Conservation (phyloP, 2,329 filamentous ascomycete genomes). For the Macrophomina pseudophaseolina region DNA sequence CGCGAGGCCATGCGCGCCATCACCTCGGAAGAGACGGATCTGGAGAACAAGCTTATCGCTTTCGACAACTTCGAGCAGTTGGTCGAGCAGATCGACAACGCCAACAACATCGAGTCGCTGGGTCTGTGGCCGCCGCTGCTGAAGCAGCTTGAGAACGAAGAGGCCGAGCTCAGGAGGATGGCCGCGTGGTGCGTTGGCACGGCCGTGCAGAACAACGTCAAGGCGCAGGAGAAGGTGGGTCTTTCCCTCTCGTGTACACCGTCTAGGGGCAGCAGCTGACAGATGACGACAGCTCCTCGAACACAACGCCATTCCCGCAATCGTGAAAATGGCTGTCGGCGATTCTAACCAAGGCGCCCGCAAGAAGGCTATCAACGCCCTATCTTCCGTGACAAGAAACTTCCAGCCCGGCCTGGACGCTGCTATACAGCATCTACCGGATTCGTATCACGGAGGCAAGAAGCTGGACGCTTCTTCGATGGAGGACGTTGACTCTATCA, state of each 20-base stretch:
- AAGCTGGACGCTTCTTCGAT: slow-evolving; percentile 81
- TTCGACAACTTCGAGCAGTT: slow-evolving; percentile 96
- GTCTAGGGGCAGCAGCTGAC: slow-evolving; percentile 16
- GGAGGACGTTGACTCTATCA: slow-evolving; percentile 79
- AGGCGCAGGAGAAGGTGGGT: slow-evolving; percentile 73
- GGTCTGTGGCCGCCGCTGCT: slow-evolving; percentile 83
- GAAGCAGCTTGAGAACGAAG: slow-evolving; percentile 68
- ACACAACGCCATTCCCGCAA: slow-evolving; percentile 69
- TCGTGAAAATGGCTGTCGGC: slow-evolving; percentile 69
- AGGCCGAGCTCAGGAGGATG: slow-evolving; percentile 77
- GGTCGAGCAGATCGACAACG: slow-evolving; percentile 92
- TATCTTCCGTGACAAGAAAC: slow-evolving; percentile 86
- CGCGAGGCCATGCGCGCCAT: slow-evolving; percentile 80
- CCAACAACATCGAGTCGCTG: slow-evolving; percentile 85
- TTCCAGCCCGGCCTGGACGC: slow-evolving; percentile 76
- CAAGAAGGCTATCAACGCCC: slow-evolving; percentile 86
- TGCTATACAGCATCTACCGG: slow-evolving; percentile 69
- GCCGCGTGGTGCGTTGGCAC: slow-evolving; percentile 95
- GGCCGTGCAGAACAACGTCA: slow-evolving; percentile 93
- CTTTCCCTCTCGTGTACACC: slow-evolving; percentile 18
- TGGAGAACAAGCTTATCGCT: slow-evolving; percentile 79
- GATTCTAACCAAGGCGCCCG: slow-evolving; percentile 69
- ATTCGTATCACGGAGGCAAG: slow-evolving; percentile 58
- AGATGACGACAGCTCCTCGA: slow-evolving; percentile 53
- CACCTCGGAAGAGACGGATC: slow-evolving; percentile 64